Evolutionary conservation across 2,329 filamentous ascomycete genomes (phyloP).

Genomic region (Blumeria hordei): DNA sequence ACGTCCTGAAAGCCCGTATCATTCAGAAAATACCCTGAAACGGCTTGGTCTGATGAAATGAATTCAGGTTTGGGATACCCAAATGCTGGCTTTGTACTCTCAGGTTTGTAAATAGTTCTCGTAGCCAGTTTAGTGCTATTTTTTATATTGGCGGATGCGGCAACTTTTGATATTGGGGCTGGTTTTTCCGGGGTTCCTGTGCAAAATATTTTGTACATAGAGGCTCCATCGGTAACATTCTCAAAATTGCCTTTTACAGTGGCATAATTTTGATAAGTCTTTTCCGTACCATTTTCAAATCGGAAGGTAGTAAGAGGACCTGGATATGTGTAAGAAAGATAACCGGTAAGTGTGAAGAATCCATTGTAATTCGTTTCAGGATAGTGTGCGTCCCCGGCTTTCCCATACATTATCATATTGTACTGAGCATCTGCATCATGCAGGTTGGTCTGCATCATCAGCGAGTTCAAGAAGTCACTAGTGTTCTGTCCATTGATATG

Average conservation of each 20-base stretch:
- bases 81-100: conserved; percentile 2
- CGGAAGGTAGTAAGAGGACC: conserved; percentile 16
- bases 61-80: conserved; percentile 10
- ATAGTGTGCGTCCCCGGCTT: conserved; percentile 8
- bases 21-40: conserved; percentile 11
- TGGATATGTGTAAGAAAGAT: conserved; percentile 15
- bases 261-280: conserved; percentile 15
- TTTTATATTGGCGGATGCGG: conserved; percentile 17
- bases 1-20: conserved; percentile 8
- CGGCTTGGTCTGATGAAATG: conserved; percentile 7
- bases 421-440: conserved; percentile 19
- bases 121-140: neutral
- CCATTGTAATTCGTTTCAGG: conserved; percentile 9
- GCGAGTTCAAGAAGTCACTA: conserved; percentile 21
- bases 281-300: conserved; percentile 17
- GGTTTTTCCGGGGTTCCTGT: conserved; percentile 14
- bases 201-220: conserved; percentile 10
- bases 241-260: conserved; percentile 11
- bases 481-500: conserved; percentile 30
- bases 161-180: neutral
- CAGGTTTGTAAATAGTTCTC: neutral
- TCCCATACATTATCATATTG: conserved; percentile 18
- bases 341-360: conserved; percentile 16
- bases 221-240: conserved; percentile 8
- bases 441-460: conserved; percentile 16